phyloP scores from a whole-genome alignment of 2,329 filamentous ascomycete genomes.

The Paecilomyces variotii region DNA sequence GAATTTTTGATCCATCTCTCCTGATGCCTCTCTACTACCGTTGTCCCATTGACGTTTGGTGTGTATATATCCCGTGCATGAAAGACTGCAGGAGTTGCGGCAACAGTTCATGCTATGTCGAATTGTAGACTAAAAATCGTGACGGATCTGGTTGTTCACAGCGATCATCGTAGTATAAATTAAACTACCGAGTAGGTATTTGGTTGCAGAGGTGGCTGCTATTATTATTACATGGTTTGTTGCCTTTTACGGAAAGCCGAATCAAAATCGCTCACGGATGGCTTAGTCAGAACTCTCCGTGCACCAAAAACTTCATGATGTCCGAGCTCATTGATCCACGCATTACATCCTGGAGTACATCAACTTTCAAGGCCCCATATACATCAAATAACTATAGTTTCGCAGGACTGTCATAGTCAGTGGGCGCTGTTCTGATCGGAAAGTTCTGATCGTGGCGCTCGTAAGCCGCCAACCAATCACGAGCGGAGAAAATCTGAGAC shows the following conservation, averaged over 20 bases:
- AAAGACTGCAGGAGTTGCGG: neutral
- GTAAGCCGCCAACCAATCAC: constrained; percentile 1
- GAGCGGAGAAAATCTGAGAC: constrained; percentile 1
- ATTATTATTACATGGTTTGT: too few relatives aligned
- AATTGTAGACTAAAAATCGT: neutral
- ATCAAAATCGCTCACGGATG: too few relatives aligned
- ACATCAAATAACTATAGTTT: neutral
- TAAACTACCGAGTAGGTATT: too few relatives aligned
- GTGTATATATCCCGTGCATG: neutral
- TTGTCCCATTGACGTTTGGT: neutral
- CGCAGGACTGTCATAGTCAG: neutral
- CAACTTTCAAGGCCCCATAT: neutral
- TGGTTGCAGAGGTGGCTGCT: too few relatives aligned
- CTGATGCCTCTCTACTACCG: neutral
- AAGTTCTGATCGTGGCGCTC: neutral
- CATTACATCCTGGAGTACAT: too few relatives aligned
- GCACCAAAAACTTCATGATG: too few relatives aligned
- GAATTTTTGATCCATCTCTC: neutral
- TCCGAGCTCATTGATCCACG: too few relatives aligned
- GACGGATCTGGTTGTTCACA: neutral
- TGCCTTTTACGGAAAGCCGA: too few relatives aligned
- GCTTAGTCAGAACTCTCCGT: too few relatives aligned
- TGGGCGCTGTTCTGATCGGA: neutral
- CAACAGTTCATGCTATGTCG: neutral
- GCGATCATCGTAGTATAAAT: too few relatives aligned